A percentile compares a stretch with the other conserved stretches of the same genome.
Conservation (phyloP, 352 stramenopile genomes). For the Blastocystis sp. region DNA sequence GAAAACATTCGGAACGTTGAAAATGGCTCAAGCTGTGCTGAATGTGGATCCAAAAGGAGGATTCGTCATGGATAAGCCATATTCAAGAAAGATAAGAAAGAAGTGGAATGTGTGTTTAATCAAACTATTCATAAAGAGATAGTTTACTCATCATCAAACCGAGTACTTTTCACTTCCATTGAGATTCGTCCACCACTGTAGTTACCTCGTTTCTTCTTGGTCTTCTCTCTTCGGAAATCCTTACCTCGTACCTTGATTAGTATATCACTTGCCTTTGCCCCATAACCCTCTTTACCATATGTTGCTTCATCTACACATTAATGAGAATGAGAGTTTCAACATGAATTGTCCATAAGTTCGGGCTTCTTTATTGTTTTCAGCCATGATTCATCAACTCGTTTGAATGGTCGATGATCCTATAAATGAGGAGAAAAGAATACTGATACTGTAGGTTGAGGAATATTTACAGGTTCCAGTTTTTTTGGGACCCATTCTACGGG, state of each 20-base stretch:
- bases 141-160: slow-evolving; percentile 77
- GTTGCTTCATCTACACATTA: slow-evolving; percentile 81
- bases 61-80: neutral
- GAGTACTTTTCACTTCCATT: slow-evolving; percentile 87
- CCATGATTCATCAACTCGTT: slow-evolving; percentile 93
- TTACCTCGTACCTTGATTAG: slow-evolving; percentile 95
- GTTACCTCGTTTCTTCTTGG: slow-evolving; percentile 96
- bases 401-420: slow-evolving; percentile 86
- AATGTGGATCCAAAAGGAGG: neutral
- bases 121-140: neutral
- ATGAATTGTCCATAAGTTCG: slow-evolving; percentile 94
- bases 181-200: slow-evolving; percentile 90
- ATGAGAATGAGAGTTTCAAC: slow-evolving; percentile 71
- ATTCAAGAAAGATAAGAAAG: neutral
- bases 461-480: slow-evolving; percentile 74
- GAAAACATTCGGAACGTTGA: neutral
- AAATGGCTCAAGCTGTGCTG: neutral
- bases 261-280: slow-evolving; percentile 92
- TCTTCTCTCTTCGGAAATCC: slow-evolving; percentile 99
- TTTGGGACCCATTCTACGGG: slow-evolving; percentile 75
- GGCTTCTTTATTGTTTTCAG: slow-evolving; percentile 84
- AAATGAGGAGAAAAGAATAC: slow-evolving; percentile 68
- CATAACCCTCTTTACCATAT: slow-evolving; percentile 91
- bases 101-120: neutral
- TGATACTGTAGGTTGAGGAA: slow-evolving; percentile 78